These are phyloP conservation scores for Bretschneidera sinensis DNA, from an alignment of 345 rosid species.

Conservation along the genomic window DNA sequence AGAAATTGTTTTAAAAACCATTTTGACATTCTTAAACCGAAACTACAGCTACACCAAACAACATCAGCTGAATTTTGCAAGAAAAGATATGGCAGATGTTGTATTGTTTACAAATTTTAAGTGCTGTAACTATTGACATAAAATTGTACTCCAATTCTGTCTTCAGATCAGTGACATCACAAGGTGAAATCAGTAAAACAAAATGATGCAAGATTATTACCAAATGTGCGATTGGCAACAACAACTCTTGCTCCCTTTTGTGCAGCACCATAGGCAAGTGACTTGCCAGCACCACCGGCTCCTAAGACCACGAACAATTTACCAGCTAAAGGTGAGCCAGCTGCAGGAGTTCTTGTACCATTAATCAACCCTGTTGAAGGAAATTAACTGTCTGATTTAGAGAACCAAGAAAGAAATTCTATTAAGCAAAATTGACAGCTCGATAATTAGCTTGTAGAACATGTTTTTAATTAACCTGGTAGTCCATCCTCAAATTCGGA, in stretches of 20 bases:
- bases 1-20: too few relatives aligned
- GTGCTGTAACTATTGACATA: too few relatives aligned
- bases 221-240: conserved; percentile 37
- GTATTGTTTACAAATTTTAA: too few relatives aligned
- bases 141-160: too few relatives aligned
- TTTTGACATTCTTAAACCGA: too few relatives aligned
- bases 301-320: conserved; percentile 37
- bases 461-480: conserved; percentile 17
- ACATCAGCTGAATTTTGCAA: too few relatives aligned
- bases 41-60: too few relatives aligned
- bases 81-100: too few relatives aligned
- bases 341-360: conserved; percentile 13
- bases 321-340: conserved; percentile 33
- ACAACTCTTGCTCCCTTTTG: conserved; percentile 44
- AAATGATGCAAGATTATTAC: conserved; percentile 18
- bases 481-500: conserved; percentile 45
- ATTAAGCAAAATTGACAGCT: not conserved
- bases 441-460: not conserved
- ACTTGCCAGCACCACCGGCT: conserved; percentile 47
- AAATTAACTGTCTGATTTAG: not conserved
- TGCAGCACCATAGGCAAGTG: conserved; percentile 45
- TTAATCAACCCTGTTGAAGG: conserved; percentile 20
- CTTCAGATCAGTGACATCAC: too few relatives aligned
- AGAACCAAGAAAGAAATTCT: not conserved
- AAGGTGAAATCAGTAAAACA: not conserved